A percentile compares a stretch with the other conserved stretches of the same genome.
These are phyloP conservation scores for Lagenidium sp. DNA, from an alignment of 352 stramenopile species.

Conservation along the genomic window DNA sequence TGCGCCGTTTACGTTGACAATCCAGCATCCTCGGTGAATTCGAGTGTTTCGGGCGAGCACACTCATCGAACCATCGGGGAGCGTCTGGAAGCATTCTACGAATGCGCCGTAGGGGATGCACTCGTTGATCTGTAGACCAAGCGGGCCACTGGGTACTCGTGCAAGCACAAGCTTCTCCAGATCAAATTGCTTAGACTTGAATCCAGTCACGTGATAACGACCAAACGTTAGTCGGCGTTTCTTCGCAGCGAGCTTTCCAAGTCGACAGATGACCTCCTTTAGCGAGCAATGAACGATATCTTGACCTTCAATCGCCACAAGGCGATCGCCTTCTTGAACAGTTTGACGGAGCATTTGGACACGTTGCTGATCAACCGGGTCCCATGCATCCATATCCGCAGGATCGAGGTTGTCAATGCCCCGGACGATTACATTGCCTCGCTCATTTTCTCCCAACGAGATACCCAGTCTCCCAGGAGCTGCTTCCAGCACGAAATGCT, in stretches of 20 bases:
- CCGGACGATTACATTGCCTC: conserved; percentile 33
- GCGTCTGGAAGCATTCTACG: conserved; percentile 34
- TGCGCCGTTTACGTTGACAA: conserved; percentile 40
- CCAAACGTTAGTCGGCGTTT: conserved; percentile 37
- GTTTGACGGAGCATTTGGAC: conserved; percentile 21
- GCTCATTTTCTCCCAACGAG: conserved; percentile 36
- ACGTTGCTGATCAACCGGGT: conserved; percentile 22
- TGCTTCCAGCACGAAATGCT: conserved; percentile 35
- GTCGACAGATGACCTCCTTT: conserved; percentile 28
- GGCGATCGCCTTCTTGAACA: conserved; percentile 33
- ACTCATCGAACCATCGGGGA: conserved; percentile 26
- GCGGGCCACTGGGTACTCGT: conserved; percentile 24
- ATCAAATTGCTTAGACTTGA: conserved; percentile 22
- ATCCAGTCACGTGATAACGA: conserved; percentile 24
- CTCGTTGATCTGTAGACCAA: conserved; percentile 40
- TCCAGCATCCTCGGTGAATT: conserved; percentile 42
- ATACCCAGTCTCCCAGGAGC: conserved; percentile 41
- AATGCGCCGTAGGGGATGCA: conserved; percentile 27
- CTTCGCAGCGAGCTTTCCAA: conserved; percentile 29
- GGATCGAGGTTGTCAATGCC: conserved; percentile 19
- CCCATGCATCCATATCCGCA: conserved; percentile 15
- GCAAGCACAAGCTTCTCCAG: conserved; percentile 43
- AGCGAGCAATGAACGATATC: conserved; percentile 34
- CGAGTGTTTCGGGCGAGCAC: conserved; percentile 20
- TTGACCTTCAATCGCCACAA: conserved; percentile 37